Evolutionary conservation across 495 filamentous ascomycete genomes (phyloP).

Genomic region (Xylaria palmicola): DNA sequence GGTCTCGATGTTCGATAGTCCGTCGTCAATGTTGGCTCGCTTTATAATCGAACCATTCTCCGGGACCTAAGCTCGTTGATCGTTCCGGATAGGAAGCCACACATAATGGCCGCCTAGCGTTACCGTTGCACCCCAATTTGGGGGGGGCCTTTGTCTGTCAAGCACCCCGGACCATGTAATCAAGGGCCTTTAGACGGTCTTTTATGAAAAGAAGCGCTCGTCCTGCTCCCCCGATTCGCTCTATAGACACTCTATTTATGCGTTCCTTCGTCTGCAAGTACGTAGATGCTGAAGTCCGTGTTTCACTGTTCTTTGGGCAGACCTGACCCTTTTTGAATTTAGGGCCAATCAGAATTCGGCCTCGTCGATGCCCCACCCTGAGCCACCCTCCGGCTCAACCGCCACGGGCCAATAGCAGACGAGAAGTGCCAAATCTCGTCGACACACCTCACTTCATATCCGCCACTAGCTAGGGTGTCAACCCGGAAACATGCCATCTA

Average conservation of each 20-base stretch:
- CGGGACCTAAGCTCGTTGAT: slow-evolving; percentile 8
- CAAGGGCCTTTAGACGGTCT: background rate
- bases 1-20: slow-evolving; percentile 10
- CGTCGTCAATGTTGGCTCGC: background rate
- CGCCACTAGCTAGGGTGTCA: slow-evolving; percentile 33
- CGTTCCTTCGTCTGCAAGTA: slow-evolving; percentile 24
- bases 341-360: slow-evolving; percentile 30
- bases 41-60: background rate
- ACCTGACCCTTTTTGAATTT: slow-evolving; percentile 30
- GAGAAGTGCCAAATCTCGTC: slow-evolving; percentile 22
- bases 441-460: slow-evolving; percentile 34
- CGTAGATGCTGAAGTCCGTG: slow-evolving; percentile 19
- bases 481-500: slow-evolving; percentile 30
- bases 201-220: background rate
- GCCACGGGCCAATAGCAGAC: slow-evolving; percentile 19
- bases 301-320: slow-evolving; percentile 19
- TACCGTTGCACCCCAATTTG: background rate
- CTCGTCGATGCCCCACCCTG: slow-evolving; percentile 21
- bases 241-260: slow-evolving; percentile 15
- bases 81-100: background rate
- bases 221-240: background rate
- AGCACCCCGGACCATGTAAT: background rate
- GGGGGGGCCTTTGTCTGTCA: background rate
- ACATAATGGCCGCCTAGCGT: background rate
- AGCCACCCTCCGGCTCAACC: slow-evolving; percentile 22